These are phyloP conservation scores for Diacronema lutheri DNA, from an alignment of 78 protist species.

Conservation along the genomic window DNA sequence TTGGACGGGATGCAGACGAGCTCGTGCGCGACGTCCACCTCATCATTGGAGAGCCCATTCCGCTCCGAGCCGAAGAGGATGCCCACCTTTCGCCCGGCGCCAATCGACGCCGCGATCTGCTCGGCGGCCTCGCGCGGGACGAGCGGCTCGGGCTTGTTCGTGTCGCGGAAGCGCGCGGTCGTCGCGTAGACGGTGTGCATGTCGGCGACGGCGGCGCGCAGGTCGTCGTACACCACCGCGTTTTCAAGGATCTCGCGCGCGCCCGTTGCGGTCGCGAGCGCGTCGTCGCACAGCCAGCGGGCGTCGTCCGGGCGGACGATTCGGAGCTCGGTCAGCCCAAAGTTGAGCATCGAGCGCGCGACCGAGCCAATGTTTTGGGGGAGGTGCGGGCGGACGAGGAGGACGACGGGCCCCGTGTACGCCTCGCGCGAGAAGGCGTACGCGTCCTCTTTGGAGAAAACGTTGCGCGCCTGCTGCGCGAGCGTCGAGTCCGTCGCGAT, in stretches of 20 bases:
- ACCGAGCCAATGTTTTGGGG: too few species aligned
- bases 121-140: neutral
- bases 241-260: neutral
- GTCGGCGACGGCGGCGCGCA: neutral
- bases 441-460: too few species aligned
- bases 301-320: neutral
- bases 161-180: neutral
- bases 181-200: neutral
- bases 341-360: slow-evolving; percentile 17
- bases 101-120: neutral
- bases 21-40: neutral
- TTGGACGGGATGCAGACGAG: neutral
- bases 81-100: neutral
- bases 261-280: neutral
- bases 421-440: too few species aligned
- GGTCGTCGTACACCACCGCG: too few species aligned
- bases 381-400: too few species aligned
- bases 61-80: neutral
- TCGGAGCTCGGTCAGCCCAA: neutral
- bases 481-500: too few species aligned
- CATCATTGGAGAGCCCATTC: slow-evolving; percentile 1
- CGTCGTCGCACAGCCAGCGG: neutral
- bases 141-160: neutral
- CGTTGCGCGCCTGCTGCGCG: too few species aligned
- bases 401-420: too few species aligned